phyloP scores from a whole-genome alignment of 192 early-diverging fungal genomes.

The Podila clonocystis region DNA sequence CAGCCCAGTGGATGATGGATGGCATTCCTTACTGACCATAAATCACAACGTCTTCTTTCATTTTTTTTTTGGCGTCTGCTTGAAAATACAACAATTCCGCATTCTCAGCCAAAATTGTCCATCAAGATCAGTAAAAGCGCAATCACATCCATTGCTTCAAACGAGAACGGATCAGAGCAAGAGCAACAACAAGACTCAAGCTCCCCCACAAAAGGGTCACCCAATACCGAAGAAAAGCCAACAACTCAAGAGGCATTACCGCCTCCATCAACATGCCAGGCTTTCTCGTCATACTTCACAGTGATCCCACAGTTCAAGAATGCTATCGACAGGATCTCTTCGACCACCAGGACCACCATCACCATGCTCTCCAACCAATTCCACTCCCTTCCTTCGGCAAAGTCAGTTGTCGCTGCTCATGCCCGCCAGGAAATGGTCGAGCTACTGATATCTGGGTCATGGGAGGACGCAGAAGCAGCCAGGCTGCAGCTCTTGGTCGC shows the following conservation, averaged over 20 bases:
- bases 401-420: conserved; percentile 32
- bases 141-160: conserved; percentile 28
- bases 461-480: conserved; percentile 48
- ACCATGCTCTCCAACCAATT: conserved; percentile 41
- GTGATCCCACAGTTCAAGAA: conserved; percentile 40
- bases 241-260: conserved; percentile 1
- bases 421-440: conserved; percentile 45
- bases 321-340: conserved; percentile 33
- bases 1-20: neutral
- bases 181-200: neutral
- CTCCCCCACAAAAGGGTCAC: neutral
- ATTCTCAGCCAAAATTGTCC: conserved; percentile 28
- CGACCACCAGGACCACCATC: conserved; percentile 31
- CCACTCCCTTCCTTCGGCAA: conserved; percentile 36
- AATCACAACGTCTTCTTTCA: neutral
- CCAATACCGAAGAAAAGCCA: neutral
- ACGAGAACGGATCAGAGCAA: neutral
- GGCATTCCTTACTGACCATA: conserved; percentile 1
- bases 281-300: conserved; percentile 24
- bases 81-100: neutral
- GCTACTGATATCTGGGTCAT: conserved; percentile 40
- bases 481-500: conserved; percentile 35
- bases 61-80: neutral
- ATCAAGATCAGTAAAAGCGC: conserved; percentile 44
- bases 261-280: neutral